Evolutionary conservation across 2,329 filamentous ascomycete genomes (phyloP).

Genomic region (Penicillium sp.): DNA sequence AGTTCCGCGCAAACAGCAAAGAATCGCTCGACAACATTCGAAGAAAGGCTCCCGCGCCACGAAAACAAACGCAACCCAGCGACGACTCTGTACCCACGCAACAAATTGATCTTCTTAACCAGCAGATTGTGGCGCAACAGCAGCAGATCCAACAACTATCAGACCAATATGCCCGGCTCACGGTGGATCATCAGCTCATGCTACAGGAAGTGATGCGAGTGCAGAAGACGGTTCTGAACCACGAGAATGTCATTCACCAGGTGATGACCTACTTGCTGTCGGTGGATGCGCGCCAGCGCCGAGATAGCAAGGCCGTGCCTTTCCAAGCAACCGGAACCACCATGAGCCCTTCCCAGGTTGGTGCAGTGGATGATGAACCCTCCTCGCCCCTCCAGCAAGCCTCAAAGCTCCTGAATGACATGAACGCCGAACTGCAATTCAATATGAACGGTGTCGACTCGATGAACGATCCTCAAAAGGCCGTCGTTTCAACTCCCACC

Average conservation of each 20-base stretch:
- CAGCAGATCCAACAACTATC: constrained; percentile 87
- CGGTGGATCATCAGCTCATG: constrained; percentile 62
- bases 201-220: constrained; percentile 62
- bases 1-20: constrained; percentile 93
- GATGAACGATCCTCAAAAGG: constrained; percentile 58
- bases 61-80: constrained; percentile 66
- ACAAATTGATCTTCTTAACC: constrained; percentile 84
- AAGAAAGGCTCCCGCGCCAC: constrained; percentile 86
- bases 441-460: constrained; percentile 64
- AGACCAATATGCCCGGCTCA: constrained; percentile 77
- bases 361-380: constrained; percentile 58
- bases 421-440: constrained; percentile 63
- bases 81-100: constrained; percentile 78
- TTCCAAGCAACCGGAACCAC: constrained; percentile 39
- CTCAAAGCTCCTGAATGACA: constrained; percentile 62
- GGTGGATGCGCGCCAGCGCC: constrained; percentile 59
- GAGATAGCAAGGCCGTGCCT: constrained; percentile 54
- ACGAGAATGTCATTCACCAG: constrained; percentile 68
- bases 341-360: constrained; percentile 47
- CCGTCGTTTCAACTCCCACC: constrained; percentile 56
- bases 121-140: constrained; percentile 83
- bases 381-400: constrained; percentile 67
- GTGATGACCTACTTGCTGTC: constrained; percentile 67
- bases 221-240: constrained; percentile 69
- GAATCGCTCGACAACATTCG: constrained; percentile 95